Percentiles rank a stretch among this genome's conserved stretches.
phyloP scores from a whole-genome alignment of 2,329 filamentous ascomycete genomes.

The Penicillium brevicompactum region DNA sequence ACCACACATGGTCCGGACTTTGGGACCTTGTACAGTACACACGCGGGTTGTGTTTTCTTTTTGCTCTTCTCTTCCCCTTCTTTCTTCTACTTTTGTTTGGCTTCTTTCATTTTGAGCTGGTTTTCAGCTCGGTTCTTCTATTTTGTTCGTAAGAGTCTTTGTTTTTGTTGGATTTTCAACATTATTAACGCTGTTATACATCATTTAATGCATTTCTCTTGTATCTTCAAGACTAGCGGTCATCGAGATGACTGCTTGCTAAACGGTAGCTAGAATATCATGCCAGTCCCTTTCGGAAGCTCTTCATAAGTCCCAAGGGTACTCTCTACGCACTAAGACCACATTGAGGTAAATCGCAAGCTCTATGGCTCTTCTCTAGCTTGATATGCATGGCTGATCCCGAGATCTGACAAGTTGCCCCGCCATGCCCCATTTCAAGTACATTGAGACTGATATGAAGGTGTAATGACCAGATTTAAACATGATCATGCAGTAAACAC shows the following conservation, averaged over 20 bases:
- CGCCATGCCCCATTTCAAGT: no score
- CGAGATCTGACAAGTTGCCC: no score
- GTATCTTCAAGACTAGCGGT: background rate
- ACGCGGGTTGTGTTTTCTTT: constrained; percentile 18
- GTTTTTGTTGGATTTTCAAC: constrained; percentile 1
- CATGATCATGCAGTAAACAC: background rate
- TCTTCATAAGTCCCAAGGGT: no score
- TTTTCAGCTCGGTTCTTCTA: constrained; percentile 6
- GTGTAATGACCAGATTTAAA: no score
- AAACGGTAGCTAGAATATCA: background rate
- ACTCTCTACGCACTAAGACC: no score
- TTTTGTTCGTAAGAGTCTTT: constrained; percentile 11
- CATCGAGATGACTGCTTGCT: background rate
- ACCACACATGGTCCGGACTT: constrained; percentile 13
- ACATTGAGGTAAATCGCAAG: no score
- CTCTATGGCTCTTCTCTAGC: no score
- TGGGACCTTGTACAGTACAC: constrained; percentile 25
- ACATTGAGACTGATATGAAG: no score
- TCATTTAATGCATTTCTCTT: constrained; percentile 25
- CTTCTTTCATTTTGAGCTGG: constrained; percentile 3
- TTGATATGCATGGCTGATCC: no score
- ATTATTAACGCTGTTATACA: constrained; percentile 19
- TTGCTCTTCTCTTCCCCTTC: constrained; percentile 14
- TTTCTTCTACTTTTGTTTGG: constrained; percentile 9
- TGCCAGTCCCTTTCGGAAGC: background rate